Evolutionary conservation across 1,139 yeast species (phyloP).

Genomic region (Lipomyces yarrowii): DNA sequence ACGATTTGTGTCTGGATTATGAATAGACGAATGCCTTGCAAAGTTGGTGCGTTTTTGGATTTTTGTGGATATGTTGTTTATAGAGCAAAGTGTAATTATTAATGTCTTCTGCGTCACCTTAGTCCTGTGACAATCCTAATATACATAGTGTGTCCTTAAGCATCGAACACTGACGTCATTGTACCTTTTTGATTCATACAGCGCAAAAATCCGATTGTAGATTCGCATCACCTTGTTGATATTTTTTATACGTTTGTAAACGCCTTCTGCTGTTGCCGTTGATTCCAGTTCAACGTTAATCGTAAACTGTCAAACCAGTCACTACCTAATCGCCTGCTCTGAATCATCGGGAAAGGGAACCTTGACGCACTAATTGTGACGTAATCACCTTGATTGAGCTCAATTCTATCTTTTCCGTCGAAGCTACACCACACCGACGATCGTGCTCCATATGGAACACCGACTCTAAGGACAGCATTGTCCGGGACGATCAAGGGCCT

Average conservation of each 20-base stretch:
- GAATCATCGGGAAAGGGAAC: constrained; percentile 76
- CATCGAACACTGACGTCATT: not conserved
- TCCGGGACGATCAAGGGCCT: constrained; percentile 81
- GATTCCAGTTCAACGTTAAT: constrained; percentile 58
- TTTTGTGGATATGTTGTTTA: not conserved
- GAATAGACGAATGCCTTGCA: not conserved
- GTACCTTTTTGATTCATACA: not conserved
- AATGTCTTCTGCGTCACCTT: not conserved
- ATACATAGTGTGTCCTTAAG: not conserved
- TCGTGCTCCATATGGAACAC: constrained; percentile 67
- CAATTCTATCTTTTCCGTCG: constrained; percentile 76
- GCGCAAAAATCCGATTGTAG: not conserved
- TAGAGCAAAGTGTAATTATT: not conserved
- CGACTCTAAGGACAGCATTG: constrained; percentile 64
- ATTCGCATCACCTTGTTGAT: not conserved
- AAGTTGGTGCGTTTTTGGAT: not conserved
- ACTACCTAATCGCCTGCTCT: constrained; percentile 46
- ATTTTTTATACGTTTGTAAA: constrained; percentile 4
- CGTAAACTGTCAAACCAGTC: constrained; percentile 56
- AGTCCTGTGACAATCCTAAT: not conserved
- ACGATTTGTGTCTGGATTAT: not conserved
- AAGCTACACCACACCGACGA: constrained; percentile 79
- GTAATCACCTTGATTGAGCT: constrained; percentile 67
- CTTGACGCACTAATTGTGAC: constrained; percentile 71
- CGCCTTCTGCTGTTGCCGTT: constrained; percentile 39